Base-by-base conservation (phyloP, 306 rosid genomes). In the Nissolia schottii region DNA sequence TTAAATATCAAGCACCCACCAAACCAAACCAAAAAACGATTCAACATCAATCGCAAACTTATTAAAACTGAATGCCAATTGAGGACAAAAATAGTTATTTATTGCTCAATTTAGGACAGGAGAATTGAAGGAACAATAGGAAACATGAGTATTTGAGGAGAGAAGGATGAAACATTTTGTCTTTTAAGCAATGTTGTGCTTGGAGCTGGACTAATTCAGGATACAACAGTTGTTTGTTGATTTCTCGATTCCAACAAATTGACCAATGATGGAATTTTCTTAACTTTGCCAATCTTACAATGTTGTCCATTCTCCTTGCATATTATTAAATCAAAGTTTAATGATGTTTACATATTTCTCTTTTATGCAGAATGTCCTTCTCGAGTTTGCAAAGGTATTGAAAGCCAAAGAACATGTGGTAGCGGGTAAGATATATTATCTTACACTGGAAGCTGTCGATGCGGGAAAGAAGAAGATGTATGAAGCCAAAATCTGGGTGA, bases 401-500 rank as follows among this genome's bases (percentile, higher is more conserved):
- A 77, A 74, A 27, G 80, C 81, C 24, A 77, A 72, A 49, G 85
- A 85, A 41, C 87, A 88, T 71, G 76, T 83, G 67, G 88, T 83
- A 45, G 80, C 88, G 1, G 90, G 90, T 19, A 85, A 51, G 75
- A 16, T 85, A 3, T 85, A 85, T 62, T 64, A 74, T 74, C 78
- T 88, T 68, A 81, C 83, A 0, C 13, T 85, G 25, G 92, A 88
- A 71, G 90, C 77, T 25, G 14, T 77, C 70, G 90, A 88, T 70
- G 84, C 74, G 0, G 90, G 85, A 28, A 62, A 81, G 49, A 85
- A 38, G 64, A 79, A 76, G 51, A 43, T 83, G 56, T 88, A 85
- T 14, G 83, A 81, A 54, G 85, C 92, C 54, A 81, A 81, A 65
- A 80, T 85, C 22, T 85, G 90, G 93, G 87, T 83, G 79, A 79